Conservation (phyloP, 2,329 filamentous ascomycete genomes). For the Myriosclerotinia duriaeana region DNA sequence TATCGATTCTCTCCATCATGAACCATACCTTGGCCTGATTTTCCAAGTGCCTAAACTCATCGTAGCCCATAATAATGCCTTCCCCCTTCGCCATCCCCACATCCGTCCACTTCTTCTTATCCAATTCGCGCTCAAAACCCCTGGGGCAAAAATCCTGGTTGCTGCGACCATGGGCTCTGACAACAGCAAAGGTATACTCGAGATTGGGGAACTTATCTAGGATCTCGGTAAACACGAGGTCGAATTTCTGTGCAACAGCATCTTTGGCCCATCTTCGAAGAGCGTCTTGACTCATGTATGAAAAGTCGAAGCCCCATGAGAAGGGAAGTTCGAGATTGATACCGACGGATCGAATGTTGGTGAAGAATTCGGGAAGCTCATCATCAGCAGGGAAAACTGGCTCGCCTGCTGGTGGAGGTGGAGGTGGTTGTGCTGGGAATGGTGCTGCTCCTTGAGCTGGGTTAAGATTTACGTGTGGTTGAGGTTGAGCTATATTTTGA, state of each 20-base stretch:
- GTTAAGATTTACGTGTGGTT: not conserved
- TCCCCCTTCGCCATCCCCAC: not conserved
- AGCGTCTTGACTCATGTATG: not conserved
- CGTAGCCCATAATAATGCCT: not conserved
- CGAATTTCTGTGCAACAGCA: not conserved
- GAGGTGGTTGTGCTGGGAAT: not conserved
- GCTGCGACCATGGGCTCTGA: not conserved
- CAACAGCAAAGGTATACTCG: not conserved
- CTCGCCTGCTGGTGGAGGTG: not conserved
- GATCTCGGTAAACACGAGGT: not conserved
- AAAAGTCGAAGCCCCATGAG: not conserved
- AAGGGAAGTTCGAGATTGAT: not conserved
- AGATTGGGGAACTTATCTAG: not conserved
- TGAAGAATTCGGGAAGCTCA: not conserved
- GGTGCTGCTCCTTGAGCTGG: not conserved
- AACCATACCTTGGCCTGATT: not conserved
- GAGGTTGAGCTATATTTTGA: not conserved
- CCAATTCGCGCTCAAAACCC: not conserved
- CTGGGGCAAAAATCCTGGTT: not conserved
- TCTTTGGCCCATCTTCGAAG: not conserved
- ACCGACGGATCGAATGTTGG: slow-evolving; percentile 9
- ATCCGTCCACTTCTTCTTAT: not conserved
- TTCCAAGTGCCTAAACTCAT: not conserved
- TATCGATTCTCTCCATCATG: not conserved
- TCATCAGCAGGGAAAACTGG: not conserved